These are phyloP conservation scores for Spongiforma sp. DNA, from an alignment of 1,284 basidiomycete species.

Conservation along the genomic window DNA sequence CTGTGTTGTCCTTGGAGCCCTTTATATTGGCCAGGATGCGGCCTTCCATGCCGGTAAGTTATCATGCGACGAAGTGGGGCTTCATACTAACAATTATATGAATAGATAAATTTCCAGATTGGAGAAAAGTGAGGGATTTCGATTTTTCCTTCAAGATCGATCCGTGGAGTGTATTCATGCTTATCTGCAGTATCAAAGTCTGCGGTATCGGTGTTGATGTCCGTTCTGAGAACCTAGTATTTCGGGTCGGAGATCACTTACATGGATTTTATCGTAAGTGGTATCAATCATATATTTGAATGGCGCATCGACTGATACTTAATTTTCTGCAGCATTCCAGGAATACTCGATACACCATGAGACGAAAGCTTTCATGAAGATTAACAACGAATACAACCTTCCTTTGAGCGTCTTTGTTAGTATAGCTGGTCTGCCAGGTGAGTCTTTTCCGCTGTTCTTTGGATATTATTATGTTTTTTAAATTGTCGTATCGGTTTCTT, in stretches of 20 bases:
- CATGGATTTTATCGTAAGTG: slow-evolving; percentile 14
- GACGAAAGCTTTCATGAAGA: not conserved
- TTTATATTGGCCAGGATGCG: slow-evolving; percentile 8
- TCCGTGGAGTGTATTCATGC: not conserved
- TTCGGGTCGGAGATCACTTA: slow-evolving; percentile 22
- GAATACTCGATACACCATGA: slow-evolving; percentile 21
- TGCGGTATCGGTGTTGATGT: slow-evolving; percentile 10
- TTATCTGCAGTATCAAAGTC: slow-evolving; percentile 1
- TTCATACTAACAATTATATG: not conserved
- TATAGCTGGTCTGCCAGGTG: not conserved
- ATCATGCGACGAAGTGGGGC: not conserved
- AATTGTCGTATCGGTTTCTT: not conserved
- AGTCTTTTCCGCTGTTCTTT: not conserved
- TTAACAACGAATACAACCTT: slow-evolving; percentile 26
- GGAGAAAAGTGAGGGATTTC: slow-evolving; percentile 16
- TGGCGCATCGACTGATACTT: slow-evolving; percentile 1
- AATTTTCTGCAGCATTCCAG: slow-evolving; percentile 16
- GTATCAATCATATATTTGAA: not conserved
- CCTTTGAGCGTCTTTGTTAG: slow-evolving; percentile 26
- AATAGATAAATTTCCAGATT: slow-evolving; percentile 1
- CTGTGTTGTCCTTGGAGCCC: slow-evolving; percentile 21
- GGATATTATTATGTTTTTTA: not conserved
- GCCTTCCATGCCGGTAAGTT: slow-evolving; percentile 3
- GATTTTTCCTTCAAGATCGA: not conserved
- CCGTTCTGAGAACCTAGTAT: slow-evolving; percentile 16